Evolutionary conservation across 192 early-diverging fungal genomes (phyloP).

Genomic region (Oehlia diaphana): DNA sequence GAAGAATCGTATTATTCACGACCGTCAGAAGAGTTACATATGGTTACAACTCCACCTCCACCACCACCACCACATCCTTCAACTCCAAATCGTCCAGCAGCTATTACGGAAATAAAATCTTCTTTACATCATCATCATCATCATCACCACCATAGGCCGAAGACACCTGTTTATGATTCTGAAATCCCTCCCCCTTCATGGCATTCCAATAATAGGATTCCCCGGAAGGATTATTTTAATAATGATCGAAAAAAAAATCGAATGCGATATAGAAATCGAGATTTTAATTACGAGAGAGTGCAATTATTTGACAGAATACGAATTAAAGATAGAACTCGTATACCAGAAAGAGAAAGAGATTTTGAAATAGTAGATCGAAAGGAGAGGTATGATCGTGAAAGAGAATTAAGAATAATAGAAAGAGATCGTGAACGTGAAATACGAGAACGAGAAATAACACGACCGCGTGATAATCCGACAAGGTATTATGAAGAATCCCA

Average conservation of each 20-base stretch:
- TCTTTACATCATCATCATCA: slow-evolving; percentile 6
- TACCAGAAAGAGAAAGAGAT: slow-evolving; percentile 6
- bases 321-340: not conserved
- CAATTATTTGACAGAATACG: not conserved
- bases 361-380: slow-evolving; percentile 5
- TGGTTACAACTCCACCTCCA: not conserved
- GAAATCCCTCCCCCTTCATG: not conserved
- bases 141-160: not conserved
- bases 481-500: slow-evolving; percentile 11
- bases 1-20: slow-evolving; percentile 6
- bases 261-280: not conserved
- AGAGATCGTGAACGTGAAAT: slow-evolving; percentile 9
- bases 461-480: not conserved
- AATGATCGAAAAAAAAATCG: slow-evolving; percentile 9
- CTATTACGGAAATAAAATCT: not conserved
- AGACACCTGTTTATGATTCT: slow-evolving; percentile 3
- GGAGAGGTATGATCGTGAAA: slow-evolving; percentile 5
- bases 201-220: not conserved
- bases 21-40: not conserved
- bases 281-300: slow-evolving; percentile 1
- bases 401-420: not conserved
- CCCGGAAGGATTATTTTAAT: slow-evolving; percentile 3
- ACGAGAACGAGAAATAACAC: not conserved
- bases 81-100: slow-evolving; percentile 1
- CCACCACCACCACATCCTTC: not conserved